Conservation (phyloP, 2,329 filamentous ascomycete genomes). For the Nothophaeocryptopus gaeumannii region DNA sequence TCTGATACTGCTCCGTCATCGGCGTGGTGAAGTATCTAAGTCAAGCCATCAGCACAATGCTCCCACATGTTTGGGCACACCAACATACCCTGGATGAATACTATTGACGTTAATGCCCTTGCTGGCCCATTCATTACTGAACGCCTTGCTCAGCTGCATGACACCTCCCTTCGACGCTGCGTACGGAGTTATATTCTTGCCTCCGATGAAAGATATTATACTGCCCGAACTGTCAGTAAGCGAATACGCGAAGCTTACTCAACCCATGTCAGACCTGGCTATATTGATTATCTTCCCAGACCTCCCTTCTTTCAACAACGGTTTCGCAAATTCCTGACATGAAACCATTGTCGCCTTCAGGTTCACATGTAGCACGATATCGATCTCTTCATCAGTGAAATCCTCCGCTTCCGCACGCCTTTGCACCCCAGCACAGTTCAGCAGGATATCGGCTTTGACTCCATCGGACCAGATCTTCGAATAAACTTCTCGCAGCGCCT, state of each 20-base stretch:
- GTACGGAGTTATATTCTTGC: conserved; percentile 78
- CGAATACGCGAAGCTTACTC: too few relatives aligned
- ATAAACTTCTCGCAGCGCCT: conserved; percentile 15
- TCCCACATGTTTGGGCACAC: background rate
- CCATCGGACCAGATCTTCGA: conserved; percentile 26
- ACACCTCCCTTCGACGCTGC: conserved; percentile 81
- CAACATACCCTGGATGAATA: conserved; percentile 65
- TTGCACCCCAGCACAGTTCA: conserved; percentile 33
- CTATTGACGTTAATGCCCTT: conserved; percentile 79
- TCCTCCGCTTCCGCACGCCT: conserved; percentile 28
- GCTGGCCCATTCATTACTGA: conserved; percentile 79
- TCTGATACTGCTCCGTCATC: conserved; percentile 26
- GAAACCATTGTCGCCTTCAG: conserved; percentile 24
- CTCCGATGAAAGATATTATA: conserved; percentile 28
- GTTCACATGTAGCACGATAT: conserved; percentile 28
- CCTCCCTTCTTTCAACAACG: conserved; percentile 20
- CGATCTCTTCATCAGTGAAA: conserved; percentile 32
- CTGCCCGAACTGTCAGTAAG: background rate
- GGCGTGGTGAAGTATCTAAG: conserved; percentile 25
- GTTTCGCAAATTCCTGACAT: conserved; percentile 28
- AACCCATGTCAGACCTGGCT: conserved; percentile 1
- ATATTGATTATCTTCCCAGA: conserved; percentile 31
- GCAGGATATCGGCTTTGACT: conserved; percentile 27
- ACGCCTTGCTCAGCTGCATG: conserved; percentile 75
- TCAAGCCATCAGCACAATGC: conserved; percentile 48